Conservation (phyloP, 306 rosid species). For the Cicer bijugum region DNA sequence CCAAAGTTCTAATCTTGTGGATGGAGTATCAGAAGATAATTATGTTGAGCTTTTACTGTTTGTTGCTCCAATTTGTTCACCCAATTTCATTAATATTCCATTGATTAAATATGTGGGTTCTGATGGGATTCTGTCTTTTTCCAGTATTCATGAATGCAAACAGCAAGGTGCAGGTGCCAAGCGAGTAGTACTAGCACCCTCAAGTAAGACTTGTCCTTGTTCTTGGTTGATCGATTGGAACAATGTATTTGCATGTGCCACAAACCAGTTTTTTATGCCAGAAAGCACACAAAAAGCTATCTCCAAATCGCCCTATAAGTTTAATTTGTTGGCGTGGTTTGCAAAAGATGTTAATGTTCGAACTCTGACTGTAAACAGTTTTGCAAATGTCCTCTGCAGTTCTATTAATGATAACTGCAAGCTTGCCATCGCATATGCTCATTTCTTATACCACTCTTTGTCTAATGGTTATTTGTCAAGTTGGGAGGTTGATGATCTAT, state of each 20-base stretch:
- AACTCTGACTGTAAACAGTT: conserved; percentile 19
- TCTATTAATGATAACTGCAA: conserved; percentile 30
- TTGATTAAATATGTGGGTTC: conserved; percentile 55
- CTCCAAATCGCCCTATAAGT: background rate
- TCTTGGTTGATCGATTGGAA: conserved; percentile 70
- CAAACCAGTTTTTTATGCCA: conserved; percentile 57
- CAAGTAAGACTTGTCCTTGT: conserved; percentile 13
- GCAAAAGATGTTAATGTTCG: conserved; percentile 32
- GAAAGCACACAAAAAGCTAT: conserved; percentile 57
- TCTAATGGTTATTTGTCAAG: conserved; percentile 21
- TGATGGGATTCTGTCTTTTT: conserved; percentile 48
- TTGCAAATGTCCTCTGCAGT: conserved; percentile 42
- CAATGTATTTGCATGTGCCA: conserved; percentile 46
- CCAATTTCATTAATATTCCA: conserved; percentile 53
- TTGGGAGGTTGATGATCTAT: conserved; percentile 38
- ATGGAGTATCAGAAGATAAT: conserved; percentile 54
- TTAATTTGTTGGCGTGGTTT: conserved; percentile 56
- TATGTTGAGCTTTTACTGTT: conserved; percentile 64
- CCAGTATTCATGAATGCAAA: conserved; percentile 46
- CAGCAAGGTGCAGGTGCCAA: background rate
- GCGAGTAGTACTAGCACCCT: conserved; percentile 44
- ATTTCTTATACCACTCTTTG: conserved; percentile 61
- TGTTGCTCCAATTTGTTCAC: conserved; percentile 58
- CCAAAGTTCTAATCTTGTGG: conserved; percentile 61
- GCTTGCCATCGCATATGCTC: conserved; percentile 52